Conservation (phyloP, 108 stramenopile species). For the Aurantiochytrium sp. region DNA sequence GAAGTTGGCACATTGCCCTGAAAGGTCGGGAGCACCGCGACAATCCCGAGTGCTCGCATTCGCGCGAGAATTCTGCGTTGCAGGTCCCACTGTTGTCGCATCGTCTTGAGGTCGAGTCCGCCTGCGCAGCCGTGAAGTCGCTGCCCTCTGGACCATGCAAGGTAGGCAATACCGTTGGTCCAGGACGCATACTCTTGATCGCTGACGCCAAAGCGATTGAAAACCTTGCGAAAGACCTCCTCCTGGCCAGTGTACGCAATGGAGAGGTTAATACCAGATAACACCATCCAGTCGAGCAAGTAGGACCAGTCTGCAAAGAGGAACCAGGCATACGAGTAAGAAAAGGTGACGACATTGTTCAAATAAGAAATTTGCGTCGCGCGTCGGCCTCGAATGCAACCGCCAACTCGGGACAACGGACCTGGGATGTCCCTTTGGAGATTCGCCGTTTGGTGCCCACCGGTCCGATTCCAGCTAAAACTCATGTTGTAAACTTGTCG, state of each 20-base stretch:
- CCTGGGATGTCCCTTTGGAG: neutral
- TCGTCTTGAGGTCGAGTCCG: conserved; percentile 18
- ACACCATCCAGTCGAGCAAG: conserved; percentile 43
- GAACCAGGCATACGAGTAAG: conserved; percentile 52
- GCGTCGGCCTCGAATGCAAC: neutral
- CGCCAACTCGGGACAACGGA: neutral
- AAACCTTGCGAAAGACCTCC: conserved; percentile 38
- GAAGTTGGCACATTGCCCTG: conserved; percentile 50
- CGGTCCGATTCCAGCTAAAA: neutral
- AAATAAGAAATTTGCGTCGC: conserved; percentile 20
- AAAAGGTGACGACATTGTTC: conserved; percentile 49
- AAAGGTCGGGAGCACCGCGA: conserved; percentile 46
- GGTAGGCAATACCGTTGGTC: conserved; percentile 53
- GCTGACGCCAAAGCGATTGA: conserved; percentile 32
- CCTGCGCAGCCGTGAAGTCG: conserved; percentile 48
- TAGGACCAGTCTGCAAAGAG: conserved; percentile 32
- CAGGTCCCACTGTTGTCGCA: conserved; percentile 30
- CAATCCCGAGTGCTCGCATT: conserved; percentile 38
- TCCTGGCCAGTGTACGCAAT: conserved; percentile 54
- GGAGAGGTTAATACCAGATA: conserved; percentile 46
- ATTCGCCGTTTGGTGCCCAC: neutral
- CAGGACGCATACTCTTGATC: conserved; percentile 43
- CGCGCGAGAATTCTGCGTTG: conserved; percentile 38
- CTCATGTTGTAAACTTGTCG: neutral
- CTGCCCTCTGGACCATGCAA: conserved; percentile 52